Evolutionary conservation across 352 stramenopile genomes (phyloP), one percentile per base, ranked within the genome.

Genomic region (Pythium sukuiense): DNA sequence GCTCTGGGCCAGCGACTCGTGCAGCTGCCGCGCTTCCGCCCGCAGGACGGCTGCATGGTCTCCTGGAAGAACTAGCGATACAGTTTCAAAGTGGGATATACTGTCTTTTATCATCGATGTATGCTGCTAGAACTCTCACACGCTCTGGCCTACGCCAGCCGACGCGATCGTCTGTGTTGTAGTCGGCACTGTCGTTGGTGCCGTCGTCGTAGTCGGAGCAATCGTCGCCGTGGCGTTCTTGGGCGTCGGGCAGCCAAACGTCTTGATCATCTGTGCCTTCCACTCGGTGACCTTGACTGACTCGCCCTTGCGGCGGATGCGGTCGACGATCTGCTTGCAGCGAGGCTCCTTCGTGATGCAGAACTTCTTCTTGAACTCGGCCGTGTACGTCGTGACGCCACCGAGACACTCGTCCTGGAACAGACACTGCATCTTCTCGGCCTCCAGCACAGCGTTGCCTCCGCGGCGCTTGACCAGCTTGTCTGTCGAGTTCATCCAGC

Each of bases 21-120:
- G 49, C 80, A 76, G 32, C 70, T 86, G 45, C 85, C 86, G 59
- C 74, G 69, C 32, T 63, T 94, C 13, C 75, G 85, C 8, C 85
- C 85, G 13, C 80, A 92, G 62, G 80, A 94, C 35, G 85, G 85
- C 24, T 96, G 80, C 61, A 84, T 83, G 83, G 85, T 83, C n/a
- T 69, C 75, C 33, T 92, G 80, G 81, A 89, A 90, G 67, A 80
- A 75, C 57, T 89, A 84, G 56, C 14, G 27, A 37, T 2, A 20
- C 29, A 27, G 27, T 8, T 59, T 43, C 20, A 24, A n/a, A 41
- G 9, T 41, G 35, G 35, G 14, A 24, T 52, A 52, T 52, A 52
- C 45, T 7, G 7, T 49, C 4, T 26, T 14, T 30, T 14, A 16
- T 52, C 16, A 52, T 52, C n/a, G 9, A 2, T 52, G 4, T 18